Evolutionary conservation across 768 basidiomycete genomes (phyloP), one percentile per base, ranked within the genome.

Genomic region (Tricholoma terreum): DNA sequence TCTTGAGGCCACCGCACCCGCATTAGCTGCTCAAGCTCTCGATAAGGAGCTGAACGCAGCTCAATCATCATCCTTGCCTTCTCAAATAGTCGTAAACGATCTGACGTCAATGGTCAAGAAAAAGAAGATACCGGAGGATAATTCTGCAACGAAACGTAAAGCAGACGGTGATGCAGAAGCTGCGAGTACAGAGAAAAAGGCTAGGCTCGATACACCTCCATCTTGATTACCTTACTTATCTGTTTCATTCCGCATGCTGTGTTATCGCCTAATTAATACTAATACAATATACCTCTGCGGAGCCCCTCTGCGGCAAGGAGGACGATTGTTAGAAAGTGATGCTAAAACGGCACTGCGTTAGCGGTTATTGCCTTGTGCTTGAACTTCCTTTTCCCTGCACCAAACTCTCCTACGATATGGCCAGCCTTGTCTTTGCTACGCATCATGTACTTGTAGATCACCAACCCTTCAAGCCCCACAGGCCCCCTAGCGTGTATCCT

Each of bases 401-500:
- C 93, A 70, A 94, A 95, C 65, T 97, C 95, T 5, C 84, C 83
- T 7, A 88, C 92, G n/a, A 90, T 73, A 66, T 97, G 94, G 9
- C 95, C 97, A 50, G 73, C 77, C 45, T 77, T 77, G 49, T 76
- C 86, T 63, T 77, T 84, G 72, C 94, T 94, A 72, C 82, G 77
- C 75, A 98, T 73, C 77, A 94, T 85, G 72, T 98, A 99, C 75
- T 98, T 98, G 80, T 99, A 98, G 57, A 87, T 97, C 38, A 94
- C 90, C 61, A 97, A 77, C 1, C 94, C 94, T 62, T 98, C 92
- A 52, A 98, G 77, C 0, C 96, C 96, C 1, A 98, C 96, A 0
- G 97, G 97, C 3, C 97, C 97, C 40, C 96, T 80, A 14, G 97
- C 95, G 67, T 99, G 97, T 55, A 97, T 96, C 67, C 91, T 86